Percentiles rank a stretch among this genome's conserved stretches.
phyloP scores from a whole-genome alignment of 805 yeast genomes.

The Candida jianshihensis region DNA sequence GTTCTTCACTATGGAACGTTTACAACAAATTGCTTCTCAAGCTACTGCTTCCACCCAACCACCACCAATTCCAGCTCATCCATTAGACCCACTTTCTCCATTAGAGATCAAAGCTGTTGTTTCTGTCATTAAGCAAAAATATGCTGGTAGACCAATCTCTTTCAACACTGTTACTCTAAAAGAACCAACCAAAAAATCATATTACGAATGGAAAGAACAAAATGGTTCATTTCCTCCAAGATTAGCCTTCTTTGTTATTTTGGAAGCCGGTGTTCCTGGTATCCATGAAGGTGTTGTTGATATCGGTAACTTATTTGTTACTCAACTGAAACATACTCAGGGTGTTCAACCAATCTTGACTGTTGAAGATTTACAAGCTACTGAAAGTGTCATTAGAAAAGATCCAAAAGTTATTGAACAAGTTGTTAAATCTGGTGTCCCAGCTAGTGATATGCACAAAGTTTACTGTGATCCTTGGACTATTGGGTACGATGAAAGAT shows the following conservation, averaged over 20 bases:
- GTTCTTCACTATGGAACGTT: constrained; percentile 46
- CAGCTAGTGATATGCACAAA: constrained; percentile 39
- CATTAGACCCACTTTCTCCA: constrained; percentile 64
- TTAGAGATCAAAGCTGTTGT: constrained; percentile 56
- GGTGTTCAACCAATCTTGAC: constrained; percentile 74
- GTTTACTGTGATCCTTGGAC: constrained; percentile 68
- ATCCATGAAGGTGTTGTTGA: constrained; percentile 68
- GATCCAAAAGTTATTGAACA: constrained; percentile 70
- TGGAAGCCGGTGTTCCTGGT: constrained; percentile 53
- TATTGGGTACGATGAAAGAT: constrained; percentile 66
- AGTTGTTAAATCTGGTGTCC: constrained; percentile 63
- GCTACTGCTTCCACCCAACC: constrained; percentile 48
- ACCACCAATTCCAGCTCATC: constrained; percentile 54
- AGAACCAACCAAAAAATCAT: constrained; percentile 63
- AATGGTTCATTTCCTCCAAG: constrained; percentile 60
- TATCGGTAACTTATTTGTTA: constrained; percentile 39
- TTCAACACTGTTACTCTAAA: constrained; percentile 67
- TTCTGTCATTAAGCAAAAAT: constrained; percentile 41
- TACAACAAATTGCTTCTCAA: constrained; percentile 56
- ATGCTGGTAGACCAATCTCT: constrained; percentile 36
- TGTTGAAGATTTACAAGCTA: constrained; percentile 53
- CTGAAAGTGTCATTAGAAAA: constrained; percentile 60
- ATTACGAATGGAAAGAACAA: constrained; percentile 57
- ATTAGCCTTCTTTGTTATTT: constrained; percentile 57
- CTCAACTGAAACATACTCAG: constrained; percentile 40